Percentiles rank a stretch among this genome's conserved stretches.
Evolutionary conservation across 208 protist genomes (phyloP).

Genomic region (Acanthamoeba lenticulata): DNA sequence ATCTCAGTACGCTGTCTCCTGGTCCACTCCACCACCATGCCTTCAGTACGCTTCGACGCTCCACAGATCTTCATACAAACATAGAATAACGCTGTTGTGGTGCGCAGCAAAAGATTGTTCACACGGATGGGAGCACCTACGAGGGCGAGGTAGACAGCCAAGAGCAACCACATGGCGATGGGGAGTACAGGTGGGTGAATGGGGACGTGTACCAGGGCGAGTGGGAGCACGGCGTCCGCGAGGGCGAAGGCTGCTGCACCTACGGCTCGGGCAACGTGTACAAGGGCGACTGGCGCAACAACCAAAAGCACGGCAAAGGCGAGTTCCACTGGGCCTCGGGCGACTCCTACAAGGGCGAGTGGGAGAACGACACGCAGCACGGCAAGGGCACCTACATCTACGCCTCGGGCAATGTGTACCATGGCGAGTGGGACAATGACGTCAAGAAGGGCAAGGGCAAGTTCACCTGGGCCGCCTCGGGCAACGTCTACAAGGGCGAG

Average conservation of each 20-base stretch:
- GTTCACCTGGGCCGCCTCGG: constrained; percentile 2
- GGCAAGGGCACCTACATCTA: constrained; percentile 5
- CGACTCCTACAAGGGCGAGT: constrained; percentile 31
- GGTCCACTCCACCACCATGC: neutral
- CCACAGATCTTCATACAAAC: too few species aligned
- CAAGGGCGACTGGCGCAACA: constrained; percentile 9
- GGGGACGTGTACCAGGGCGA: constrained; percentile 39
- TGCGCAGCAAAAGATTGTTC: neutral
- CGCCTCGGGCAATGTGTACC: neutral
- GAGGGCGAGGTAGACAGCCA: neutral
- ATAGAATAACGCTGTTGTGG: neutral
- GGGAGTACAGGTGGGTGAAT: neutral
- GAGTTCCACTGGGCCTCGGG: neutral
- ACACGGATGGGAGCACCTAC: constrained; percentile 23
- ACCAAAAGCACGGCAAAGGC: constrained; percentile 55
- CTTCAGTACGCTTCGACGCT: neutral
- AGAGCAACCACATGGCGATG: neutral
- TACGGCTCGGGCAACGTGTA: constrained; percentile 31
- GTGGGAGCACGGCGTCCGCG: neutral
- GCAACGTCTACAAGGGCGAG: constrained; percentile 58
- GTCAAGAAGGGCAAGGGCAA: constrained; percentile 3
- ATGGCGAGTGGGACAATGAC: neutral
- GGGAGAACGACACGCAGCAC: neutral
- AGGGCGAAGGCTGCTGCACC: neutral
- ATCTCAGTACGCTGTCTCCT: too few species aligned